phyloP scores from a whole-genome alignment of 2,329 filamentous ascomycete genomes.

The Colletotrichum endophyticum region DNA sequence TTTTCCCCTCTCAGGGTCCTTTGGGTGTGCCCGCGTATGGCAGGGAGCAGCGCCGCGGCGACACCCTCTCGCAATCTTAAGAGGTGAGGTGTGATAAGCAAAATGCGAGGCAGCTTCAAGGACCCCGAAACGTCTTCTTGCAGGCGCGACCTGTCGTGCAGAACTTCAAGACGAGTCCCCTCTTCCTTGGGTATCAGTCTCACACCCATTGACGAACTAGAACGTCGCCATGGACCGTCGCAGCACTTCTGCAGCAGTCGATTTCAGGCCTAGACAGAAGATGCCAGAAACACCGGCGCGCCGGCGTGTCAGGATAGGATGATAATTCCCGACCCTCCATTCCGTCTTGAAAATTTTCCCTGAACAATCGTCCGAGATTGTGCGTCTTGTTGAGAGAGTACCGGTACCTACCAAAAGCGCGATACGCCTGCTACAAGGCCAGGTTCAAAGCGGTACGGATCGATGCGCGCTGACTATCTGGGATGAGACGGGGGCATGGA shows the following conservation, averaged over 20 bases:
- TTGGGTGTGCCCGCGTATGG: not conserved
- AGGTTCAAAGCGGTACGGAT: not conserved
- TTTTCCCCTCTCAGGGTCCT: constrained; percentile 5
- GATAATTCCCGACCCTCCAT: constrained; percentile 16
- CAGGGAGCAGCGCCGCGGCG: not conserved
- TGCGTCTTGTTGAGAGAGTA: not conserved
- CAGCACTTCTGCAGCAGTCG: not conserved
- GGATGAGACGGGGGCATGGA: not conserved
- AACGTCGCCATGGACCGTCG: not conserved
- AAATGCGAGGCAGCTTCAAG: not conserved
- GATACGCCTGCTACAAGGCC: not conserved
- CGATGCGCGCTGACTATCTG: not conserved
- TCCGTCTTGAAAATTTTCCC: not conserved
- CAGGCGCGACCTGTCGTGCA: not conserved
- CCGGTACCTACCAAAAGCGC: not conserved
- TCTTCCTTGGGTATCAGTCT: constrained; percentile 1
- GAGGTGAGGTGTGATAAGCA: not conserved
- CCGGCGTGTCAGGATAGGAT: not conserved
- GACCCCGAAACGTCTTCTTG: not conserved
- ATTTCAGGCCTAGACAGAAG: not conserved
- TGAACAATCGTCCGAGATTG: not conserved
- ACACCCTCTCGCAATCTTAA: not conserved
- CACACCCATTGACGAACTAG: not conserved
- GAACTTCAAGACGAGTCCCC: not conserved
- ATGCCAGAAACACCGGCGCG: not conserved